phyloP scores from a whole-genome alignment of 768 basidiomycete species.

The Boletus subparvulus region DNA sequence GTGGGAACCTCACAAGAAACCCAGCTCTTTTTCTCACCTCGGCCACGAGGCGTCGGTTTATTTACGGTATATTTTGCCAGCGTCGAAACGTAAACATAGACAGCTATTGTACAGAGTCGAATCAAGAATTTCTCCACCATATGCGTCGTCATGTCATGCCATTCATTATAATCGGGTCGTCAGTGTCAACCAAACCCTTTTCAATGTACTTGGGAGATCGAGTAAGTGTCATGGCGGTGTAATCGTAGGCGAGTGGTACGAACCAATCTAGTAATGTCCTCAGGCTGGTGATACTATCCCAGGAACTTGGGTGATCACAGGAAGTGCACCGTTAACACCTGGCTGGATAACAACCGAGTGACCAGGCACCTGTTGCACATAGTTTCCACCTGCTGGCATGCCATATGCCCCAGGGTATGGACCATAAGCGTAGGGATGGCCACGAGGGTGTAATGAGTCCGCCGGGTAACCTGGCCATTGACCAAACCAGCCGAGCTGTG shows the following conservation, averaged over 20 bases:
- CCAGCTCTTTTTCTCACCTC: conserved; percentile 22
- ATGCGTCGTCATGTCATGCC: conserved; percentile 2
- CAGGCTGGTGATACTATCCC: conserved; percentile 25
- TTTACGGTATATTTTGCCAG: conserved; percentile 10
- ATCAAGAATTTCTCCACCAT: not conserved
- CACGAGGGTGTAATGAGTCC: conserved; percentile 25
- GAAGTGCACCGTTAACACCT: conserved; percentile 55
- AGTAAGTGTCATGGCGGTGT: not conserved
- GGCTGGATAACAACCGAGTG: conserved; percentile 71
- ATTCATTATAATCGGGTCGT: conserved; percentile 9
- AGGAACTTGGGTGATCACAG: conserved; percentile 63
- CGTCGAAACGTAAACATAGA: conserved; percentile 16
- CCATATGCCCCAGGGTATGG: conserved; percentile 29
- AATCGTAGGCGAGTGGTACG: not conserved
- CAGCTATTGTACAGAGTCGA: conserved; percentile 11
- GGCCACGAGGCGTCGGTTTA: conserved; percentile 30
- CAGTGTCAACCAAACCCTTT: conserved; percentile 1
- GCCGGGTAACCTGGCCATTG: conserved; percentile 60
- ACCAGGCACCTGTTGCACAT: conserved; percentile 53
- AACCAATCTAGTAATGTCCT: conserved; percentile 1
- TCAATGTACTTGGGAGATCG: not conserved
- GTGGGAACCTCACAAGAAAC: conserved; percentile 26
- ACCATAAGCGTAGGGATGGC: conserved; percentile 32
- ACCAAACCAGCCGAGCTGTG: conserved; percentile 76
- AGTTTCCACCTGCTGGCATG: conserved; percentile 29